A percentile compares a stretch with the other conserved stretches of the same genome.
Evolutionary conservation across 2,329 filamentous ascomycete genomes (phyloP).

Genomic region (Neonectria magnoliae): DNA sequence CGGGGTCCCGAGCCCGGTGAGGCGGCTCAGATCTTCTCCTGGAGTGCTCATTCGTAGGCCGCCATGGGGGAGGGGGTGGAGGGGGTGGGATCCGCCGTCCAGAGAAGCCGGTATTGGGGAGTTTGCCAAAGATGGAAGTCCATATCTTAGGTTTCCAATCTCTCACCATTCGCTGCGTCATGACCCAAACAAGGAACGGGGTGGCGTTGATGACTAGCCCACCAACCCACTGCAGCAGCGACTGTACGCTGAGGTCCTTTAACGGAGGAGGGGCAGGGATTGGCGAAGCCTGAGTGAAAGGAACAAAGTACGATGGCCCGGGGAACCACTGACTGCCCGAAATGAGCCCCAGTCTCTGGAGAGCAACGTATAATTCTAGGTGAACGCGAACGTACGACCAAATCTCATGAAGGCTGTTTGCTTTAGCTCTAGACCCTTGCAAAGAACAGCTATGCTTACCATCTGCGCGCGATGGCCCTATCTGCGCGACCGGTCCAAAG

Average conservation of each 20-base stretch:
- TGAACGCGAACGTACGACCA: conserved; percentile 60
- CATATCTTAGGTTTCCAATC: conserved; percentile 51
- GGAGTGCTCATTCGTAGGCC: conserved; percentile 22
- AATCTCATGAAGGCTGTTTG: conserved; percentile 42
- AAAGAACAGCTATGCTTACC: conserved; percentile 36
- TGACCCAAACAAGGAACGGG: conserved; percentile 59
- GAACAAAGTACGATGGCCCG: conserved; percentile 60
- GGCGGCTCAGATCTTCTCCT: conserved; percentile 32
- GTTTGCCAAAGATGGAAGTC: conserved; percentile 49
- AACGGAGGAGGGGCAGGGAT: conserved; percentile 58
- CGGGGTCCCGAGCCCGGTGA: conserved; percentile 35
- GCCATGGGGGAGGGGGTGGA: conserved; percentile 34
- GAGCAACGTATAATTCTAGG: conserved; percentile 61
- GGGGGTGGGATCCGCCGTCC: conserved; percentile 32
- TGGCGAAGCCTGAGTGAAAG: conserved; percentile 62
- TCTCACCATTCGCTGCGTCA: conserved; percentile 53
- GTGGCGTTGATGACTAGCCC: conserved; percentile 53
- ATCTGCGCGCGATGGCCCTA: conserved; percentile 36
- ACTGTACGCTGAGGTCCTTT: conserved; percentile 49
- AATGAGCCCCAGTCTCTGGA: conserved; percentile 62
- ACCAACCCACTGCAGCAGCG: conserved; percentile 56
- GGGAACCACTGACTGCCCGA: conserved; percentile 56
- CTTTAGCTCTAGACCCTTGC: conserved; percentile 20
- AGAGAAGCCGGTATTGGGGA: conserved; percentile 53
- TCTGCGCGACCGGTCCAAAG: conserved; percentile 40